These are phyloP conservation scores for Bipolaris sorokiniana DNA, from an alignment of 2,329 filamentous ascomycete genomes.

Conservation along the genomic window DNA sequence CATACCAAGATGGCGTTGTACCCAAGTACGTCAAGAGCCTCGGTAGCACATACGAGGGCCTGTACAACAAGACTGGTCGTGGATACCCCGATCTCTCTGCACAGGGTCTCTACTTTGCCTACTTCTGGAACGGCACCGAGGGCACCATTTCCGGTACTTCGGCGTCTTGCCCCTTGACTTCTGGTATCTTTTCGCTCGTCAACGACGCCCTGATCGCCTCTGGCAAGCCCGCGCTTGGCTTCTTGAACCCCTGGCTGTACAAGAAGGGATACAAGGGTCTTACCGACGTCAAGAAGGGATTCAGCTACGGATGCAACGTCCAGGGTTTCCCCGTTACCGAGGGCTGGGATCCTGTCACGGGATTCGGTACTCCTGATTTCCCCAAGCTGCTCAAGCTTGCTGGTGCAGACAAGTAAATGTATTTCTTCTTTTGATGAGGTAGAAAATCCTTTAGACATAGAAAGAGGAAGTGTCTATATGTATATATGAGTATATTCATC, in stretches of 20 bases:
- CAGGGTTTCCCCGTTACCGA: constrained; percentile 44
- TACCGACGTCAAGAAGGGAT: constrained; percentile 55
- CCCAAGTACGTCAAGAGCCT: constrained; percentile 53
- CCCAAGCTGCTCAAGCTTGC: constrained; percentile 36
- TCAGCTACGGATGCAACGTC: constrained; percentile 48
- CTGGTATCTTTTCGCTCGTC: constrained; percentile 64
- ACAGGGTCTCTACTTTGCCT: constrained; percentile 59
- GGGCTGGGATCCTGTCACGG: constrained; percentile 50
- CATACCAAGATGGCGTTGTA: constrained; percentile 56
- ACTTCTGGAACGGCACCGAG: constrained; percentile 52
- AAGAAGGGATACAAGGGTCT: constrained; percentile 55
- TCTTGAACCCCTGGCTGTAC: constrained; percentile 68
- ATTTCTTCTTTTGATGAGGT: constrained; percentile 5
- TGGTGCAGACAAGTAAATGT: constrained; percentile 19
- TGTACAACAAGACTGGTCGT: constrained; percentile 62
- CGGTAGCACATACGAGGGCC: constrained; percentile 52
- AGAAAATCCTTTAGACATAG: no score
- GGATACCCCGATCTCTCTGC: constrained; percentile 69
- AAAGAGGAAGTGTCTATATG: neutral
- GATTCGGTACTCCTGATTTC: constrained; percentile 45
- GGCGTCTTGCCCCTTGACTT: constrained; percentile 64
- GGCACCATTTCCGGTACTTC: constrained; percentile 58
- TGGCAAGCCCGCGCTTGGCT: constrained; percentile 60
- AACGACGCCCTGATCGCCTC: constrained; percentile 65
- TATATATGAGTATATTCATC: neutral